Conservation (phyloP, 805 yeast genomes). For the Zygosaccharomyces lentus region DNA sequence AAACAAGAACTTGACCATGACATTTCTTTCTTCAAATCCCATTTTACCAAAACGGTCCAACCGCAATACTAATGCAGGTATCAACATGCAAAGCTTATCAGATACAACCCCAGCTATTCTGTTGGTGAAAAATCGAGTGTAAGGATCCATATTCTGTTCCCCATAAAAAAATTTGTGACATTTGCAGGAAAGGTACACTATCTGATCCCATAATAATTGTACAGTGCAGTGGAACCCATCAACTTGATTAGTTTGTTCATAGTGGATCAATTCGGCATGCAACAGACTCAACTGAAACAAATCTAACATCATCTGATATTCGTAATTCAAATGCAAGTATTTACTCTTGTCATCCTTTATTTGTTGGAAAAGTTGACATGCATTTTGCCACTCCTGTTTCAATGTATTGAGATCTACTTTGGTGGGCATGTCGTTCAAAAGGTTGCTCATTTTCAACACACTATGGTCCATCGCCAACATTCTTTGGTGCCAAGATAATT, state of each 20-base stretch:
- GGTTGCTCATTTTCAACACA: conserved; percentile 18
- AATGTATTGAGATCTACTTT: conserved; percentile 18
- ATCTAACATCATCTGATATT: conserved; percentile 22
- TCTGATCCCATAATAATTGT: conserved; percentile 24
- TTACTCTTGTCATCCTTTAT: conserved; percentile 5
- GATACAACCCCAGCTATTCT: conserved; percentile 29
- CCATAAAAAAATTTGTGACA: conserved; percentile 22
- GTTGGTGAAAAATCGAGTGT: conserved; percentile 26
- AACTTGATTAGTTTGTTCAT: conserved; percentile 17
- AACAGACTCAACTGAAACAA: conserved; percentile 20
- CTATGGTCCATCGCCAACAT: conserved; percentile 19
- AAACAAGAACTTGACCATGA: conserved; percentile 20
- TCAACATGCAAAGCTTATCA: conserved; percentile 23
- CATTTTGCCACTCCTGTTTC: conserved; percentile 11
- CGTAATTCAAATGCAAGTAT: conserved; percentile 16
- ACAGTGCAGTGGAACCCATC: conserved; percentile 14
- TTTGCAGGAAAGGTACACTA: conserved; percentile 17
- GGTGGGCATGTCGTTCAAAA: conserved; percentile 21
- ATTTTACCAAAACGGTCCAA: conserved; percentile 15
- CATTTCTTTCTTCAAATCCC: conserved; percentile 11
- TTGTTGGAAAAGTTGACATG: conserved; percentile 10
- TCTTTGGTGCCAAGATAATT: conserved; percentile 21
- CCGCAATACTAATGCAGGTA: conserved; percentile 30
- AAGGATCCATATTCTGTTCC: conserved; percentile 14
- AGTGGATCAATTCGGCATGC: conserved; percentile 24